phyloP scores from a whole-genome alignment of 768 basidiomycete species.

The Fomitopsis pulvina region DNA sequence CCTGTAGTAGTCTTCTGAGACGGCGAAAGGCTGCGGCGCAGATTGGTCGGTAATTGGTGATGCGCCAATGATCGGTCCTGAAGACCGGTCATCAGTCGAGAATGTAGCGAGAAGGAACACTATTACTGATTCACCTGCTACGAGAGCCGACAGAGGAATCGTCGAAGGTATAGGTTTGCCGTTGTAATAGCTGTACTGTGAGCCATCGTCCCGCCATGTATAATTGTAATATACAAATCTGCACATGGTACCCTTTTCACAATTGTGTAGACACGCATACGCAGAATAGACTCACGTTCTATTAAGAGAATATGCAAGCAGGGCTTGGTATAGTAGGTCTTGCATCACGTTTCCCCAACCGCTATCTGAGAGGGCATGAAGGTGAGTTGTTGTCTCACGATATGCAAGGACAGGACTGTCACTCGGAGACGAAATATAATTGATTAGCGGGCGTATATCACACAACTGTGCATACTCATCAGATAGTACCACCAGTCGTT shows the following conservation, averaged over 20 bases:
- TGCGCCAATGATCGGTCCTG: constrained; percentile 38
- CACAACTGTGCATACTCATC: no score
- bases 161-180: constrained; percentile 44
- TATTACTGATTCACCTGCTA: constrained; percentile 32
- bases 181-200: constrained; percentile 39
- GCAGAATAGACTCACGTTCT: constrained; percentile 36
- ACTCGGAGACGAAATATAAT: background rate
- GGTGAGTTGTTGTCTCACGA: background rate
- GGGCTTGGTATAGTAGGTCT: constrained; percentile 46
- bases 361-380: constrained; percentile 25
- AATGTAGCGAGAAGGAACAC: background rate
- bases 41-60: constrained; percentile 26
- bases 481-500: no score
- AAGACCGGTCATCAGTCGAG: background rate
- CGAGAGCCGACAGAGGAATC: constrained; percentile 47
- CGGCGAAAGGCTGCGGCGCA: constrained; percentile 25
- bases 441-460: no score
- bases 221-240: constrained; percentile 53
- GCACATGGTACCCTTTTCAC: background rate
- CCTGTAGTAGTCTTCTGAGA: constrained; percentile 31
- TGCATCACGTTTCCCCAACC: constrained; percentile 64
- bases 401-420: background rate
- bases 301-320: constrained; percentile 38
- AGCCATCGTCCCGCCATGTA: constrained; percentile 40
- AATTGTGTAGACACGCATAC: background rate